Evolutionary conservation across 140 eudicot genomes (phyloP).

Genomic region (Cichorium intybus): DNA sequence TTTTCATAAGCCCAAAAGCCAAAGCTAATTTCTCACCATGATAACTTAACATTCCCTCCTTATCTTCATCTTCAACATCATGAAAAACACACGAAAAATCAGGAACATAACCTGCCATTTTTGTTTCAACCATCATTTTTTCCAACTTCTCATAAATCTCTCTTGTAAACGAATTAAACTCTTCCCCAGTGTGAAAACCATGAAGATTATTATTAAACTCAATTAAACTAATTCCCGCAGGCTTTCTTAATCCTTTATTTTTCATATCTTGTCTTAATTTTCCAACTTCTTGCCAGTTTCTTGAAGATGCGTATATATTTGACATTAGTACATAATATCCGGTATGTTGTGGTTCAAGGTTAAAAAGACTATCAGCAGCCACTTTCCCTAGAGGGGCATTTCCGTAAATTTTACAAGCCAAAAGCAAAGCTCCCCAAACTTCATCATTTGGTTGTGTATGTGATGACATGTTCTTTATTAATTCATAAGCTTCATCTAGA

Average conservation of each 20-base stretch:
- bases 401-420: slow-evolving; percentile 40
- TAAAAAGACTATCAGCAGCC: slow-evolving; percentile 38
- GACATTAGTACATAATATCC: slow-evolving; percentile 62
- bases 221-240: slow-evolving; percentile 36
- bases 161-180: slow-evolving; percentile 18
- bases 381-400: slow-evolving; percentile 34
- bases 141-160: slow-evolving; percentile 28
- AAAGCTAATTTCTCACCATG: slow-evolving; percentile 46
- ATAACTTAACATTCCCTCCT: slow-evolving; percentile 24
- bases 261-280: slow-evolving; percentile 37
- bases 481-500: slow-evolving; percentile 27
- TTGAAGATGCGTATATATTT: slow-evolving; percentile 48
- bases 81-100: slow-evolving; percentile 35
- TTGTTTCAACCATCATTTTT: slow-evolving; percentile 18
- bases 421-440: slow-evolving; percentile 48
- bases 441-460: slow-evolving; percentile 31
- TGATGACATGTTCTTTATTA: slow-evolving; percentile 32
- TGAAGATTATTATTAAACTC: slow-evolving; percentile 30
- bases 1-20: slow-evolving; percentile 38
- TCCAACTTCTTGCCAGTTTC: slow-evolving; percentile 45
- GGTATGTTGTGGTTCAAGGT: slow-evolving; percentile 45
- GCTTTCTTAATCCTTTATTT: slow-evolving; percentile 34
- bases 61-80: slow-evolving; percentile 47
- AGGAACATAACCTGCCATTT: slow-evolving; percentile 34
- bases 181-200: slow-evolving; percentile 37